Evolutionary conservation across 2,329 filamentous ascomycete genomes (phyloP).

Genomic region (Aspergillus arachidicola): DNA sequence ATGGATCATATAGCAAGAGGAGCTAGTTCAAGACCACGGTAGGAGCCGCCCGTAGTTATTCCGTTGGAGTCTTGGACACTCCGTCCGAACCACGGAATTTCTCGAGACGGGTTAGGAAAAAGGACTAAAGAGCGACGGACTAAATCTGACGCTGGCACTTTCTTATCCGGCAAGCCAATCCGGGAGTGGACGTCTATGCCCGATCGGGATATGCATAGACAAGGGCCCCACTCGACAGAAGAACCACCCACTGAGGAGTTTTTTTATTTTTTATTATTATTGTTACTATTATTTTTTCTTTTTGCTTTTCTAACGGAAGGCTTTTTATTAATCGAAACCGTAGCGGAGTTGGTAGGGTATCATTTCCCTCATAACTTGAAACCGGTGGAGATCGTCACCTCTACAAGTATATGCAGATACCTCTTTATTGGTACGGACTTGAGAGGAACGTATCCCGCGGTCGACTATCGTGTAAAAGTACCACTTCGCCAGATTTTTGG

Average conservation of each 20-base stretch:
- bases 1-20: not conserved
- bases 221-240: not conserved
- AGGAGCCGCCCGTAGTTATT: slow-evolving; percentile 6
- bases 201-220: not conserved
- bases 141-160: not conserved
- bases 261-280: not conserved
- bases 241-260: not conserved
- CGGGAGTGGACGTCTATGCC: not conserved
- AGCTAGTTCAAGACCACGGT: not conserved
- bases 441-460: not conserved
- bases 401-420: not conserved
- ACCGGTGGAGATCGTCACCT: not conserved
- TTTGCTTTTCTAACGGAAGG: not conserved
- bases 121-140: no score
- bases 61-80: not conserved
- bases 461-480: not conserved
- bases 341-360: not conserved
- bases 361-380: slow-evolving; percentile 1
- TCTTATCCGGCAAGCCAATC: slow-evolving; percentile 2
- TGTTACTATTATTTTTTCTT: not conserved
- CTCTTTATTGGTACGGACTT: not conserved
- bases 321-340: not conserved
- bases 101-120: not conserved
- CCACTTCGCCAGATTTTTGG: not conserved
- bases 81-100: slow-evolving; percentile 3